A percentile compares a stretch with the other conserved stretches of the same genome.
Evolutionary conservation across 306 rosid species (phyloP).

Genomic region (Castanea crenata): DNA sequence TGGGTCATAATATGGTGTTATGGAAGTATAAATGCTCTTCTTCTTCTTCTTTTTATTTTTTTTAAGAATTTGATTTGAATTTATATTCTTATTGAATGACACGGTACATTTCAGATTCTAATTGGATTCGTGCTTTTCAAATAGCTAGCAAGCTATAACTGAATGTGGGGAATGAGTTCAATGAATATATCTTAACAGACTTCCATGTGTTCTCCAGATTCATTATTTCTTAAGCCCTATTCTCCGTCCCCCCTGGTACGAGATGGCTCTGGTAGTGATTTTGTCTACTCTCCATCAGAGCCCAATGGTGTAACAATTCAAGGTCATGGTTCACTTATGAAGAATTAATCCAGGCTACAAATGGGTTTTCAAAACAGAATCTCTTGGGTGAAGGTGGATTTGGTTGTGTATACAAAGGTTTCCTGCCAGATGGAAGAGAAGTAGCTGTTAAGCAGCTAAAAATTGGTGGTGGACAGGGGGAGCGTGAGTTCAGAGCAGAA

Average conservation of each 20-base stretch:
- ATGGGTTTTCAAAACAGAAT: conserved; percentile 64
- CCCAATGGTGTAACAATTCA: conserved; percentile 67
- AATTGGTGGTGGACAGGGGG: conserved; percentile 95
- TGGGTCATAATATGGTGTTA: neutral
- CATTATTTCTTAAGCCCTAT: conserved; percentile 64
- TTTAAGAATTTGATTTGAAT: neutral
- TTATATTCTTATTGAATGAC: neutral
- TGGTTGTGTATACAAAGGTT: conserved; percentile 96
- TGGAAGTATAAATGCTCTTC: conserved; percentile 5
- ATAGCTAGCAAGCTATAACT: conserved; percentile 14
- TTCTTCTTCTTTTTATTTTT: neutral
- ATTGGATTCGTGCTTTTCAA: conserved; percentile 6
- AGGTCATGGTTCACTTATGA: conserved; percentile 76
- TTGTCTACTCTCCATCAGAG: conserved; percentile 64
- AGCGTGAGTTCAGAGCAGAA: conserved; percentile 97
- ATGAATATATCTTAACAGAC: conserved; percentile 19
- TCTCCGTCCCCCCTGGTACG: conserved; percentile 56
- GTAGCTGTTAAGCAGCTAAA: conserved; percentile 96
- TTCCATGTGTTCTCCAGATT: conserved; percentile 49
- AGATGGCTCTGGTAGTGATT: conserved; percentile 57
- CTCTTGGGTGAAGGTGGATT: conserved; percentile 98
- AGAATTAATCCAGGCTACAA: conserved; percentile 78
- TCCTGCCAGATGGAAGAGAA: conserved; percentile 73
- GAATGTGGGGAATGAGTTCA: conserved; percentile 11
- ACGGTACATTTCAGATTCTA: neutral